Evolutionary conservation across 2,329 filamentous ascomycete genomes (phyloP), one percentile per base, ranked within the genome.

Genomic region (Microcyclosporella mali): DNA sequence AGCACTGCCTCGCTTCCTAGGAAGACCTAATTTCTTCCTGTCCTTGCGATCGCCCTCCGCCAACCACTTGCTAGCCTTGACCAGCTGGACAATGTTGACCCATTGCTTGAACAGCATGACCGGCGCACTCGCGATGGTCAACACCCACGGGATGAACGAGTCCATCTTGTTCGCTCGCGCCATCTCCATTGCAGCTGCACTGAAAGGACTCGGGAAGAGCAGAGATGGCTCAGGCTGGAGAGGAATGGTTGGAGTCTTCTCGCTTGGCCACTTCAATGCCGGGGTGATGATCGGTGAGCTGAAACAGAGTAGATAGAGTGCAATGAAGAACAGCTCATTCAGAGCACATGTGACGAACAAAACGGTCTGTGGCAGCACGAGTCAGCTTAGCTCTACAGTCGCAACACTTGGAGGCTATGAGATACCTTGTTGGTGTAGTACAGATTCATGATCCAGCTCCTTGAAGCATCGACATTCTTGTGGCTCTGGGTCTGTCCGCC

Each of bases 271-370:
- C 21, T 45, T 45, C 17, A 97, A 83, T 45, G 87, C 87, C 1
- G 92, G 90, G 1, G 88, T 92, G 42, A 97, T 79, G 29, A 82
- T 78, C 2, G 90, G 90, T 44, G 87, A 94, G 45, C 86, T 94
- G 75, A 98, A 98, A 58, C 89, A 95, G 46, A 98, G 83, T 41
- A 98, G 84, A 71, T 98, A 98, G 49, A 98, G 81, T 21, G 88
- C 89, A 63, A 98, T 95, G 75, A 98, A 98, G 77, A 95, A 98
- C 52, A 89, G 70, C 69, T 98, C 92, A 67, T 98, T 98, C 54
- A 94, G 70, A 45, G 80, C 76, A 73, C 92, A 98, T 69, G 88
- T 86, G 49, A 87, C 69, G 71, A 98, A 98, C 32, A 98, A 77
- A 34, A 98, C 89, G 41, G 74, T 84, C 90, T 95, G 55, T 38